Evolutionary conservation across 495 filamentous ascomycete species (phyloP), one percentile per base, ranked within the genome.

Genomic region (Pseudomonodictys pantanalensis): DNA sequence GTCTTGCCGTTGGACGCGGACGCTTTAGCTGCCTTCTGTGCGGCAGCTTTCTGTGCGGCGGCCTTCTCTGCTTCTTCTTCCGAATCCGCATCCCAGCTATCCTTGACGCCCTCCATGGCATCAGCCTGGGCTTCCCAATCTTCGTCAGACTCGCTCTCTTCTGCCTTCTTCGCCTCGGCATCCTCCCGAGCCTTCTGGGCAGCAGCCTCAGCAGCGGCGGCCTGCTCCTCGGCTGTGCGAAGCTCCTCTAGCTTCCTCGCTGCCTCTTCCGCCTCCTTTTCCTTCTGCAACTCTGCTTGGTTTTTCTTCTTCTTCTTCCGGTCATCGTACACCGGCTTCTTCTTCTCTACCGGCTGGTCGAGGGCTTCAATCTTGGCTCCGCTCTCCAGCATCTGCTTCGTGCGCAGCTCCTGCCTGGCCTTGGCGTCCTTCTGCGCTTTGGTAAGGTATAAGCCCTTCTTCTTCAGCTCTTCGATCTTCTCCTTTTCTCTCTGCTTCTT

Each of bases 401-500:
- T 79, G 54, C 93, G 91, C 67, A 88, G 75, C 71, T 97, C 88
- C 68, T 91, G 87, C 58, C 83, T 82, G 25, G 85, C 83, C 72
- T 92, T 87, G 58, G 87, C 87, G 66, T 96, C 91, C 67, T 85
- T 89, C 73, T 99, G 91, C 26, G 92, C 90, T 73, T 96, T 93
- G 62, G 92, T 96, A 59, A 96, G 78, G 66, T 91, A 91, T 71
- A 95, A 97, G 67, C 95, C 95, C 73, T 96, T 91, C 70, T 84
- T 92, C 77, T 93, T 93, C 15, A 96, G 82, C 74, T 96, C 89
- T 67, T 99, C 95, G 60, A 95, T 91, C 77, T 83, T 92, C 73
- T 96, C 88, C 73, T 88, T 95, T 71, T 99, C 95, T 73, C 88
- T 95, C 71, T 95, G 90, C 78, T 96, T 97, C 80, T 88, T 96